These are phyloP conservation scores for Metarhizium album DNA, from an alignment of 2,329 filamentous ascomycete species.

Conservation along the genomic window DNA sequence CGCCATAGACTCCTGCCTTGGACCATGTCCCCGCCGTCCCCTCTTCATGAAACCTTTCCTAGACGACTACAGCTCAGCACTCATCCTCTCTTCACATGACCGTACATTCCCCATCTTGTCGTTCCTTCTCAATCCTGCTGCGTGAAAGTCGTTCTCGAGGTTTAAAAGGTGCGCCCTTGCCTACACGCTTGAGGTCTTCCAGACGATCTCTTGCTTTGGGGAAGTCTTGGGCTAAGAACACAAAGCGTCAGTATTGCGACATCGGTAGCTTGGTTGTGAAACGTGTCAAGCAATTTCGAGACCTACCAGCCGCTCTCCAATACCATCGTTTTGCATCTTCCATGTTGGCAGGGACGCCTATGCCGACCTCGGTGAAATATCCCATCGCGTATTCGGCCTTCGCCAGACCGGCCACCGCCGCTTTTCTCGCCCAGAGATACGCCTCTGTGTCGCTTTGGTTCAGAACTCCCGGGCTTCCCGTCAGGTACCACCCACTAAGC, in stretches of 20 bases:
- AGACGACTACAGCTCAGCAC: background rate
- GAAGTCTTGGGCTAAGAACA: conserved; percentile 70
- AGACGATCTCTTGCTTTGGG: conserved; percentile 86
- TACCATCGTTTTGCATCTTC: conserved; percentile 99
- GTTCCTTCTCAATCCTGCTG: conserved; percentile 70
- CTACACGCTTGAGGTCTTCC: conserved; percentile 79
- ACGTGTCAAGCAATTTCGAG: background rate
- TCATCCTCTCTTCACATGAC: conserved; percentile 53
- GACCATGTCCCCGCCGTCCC: background rate
- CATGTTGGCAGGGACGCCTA: conserved; percentile 73
- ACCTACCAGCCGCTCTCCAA: conserved; percentile 86
- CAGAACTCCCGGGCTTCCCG: conserved; percentile 76
- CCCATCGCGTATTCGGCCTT: conserved; percentile 98
- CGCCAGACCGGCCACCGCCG: conserved; percentile 72
- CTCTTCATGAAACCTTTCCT: background rate
- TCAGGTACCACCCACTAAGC: conserved; percentile 88
- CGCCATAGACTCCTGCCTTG: background rate
- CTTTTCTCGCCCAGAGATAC: conserved; percentile 93
- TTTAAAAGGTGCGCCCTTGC: conserved; percentile 55
- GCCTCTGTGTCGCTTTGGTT: conserved; percentile 92
- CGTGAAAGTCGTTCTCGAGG: conserved; percentile 70
- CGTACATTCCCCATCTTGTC: conserved; percentile 80
- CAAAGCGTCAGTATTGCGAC: conserved; percentile 15
- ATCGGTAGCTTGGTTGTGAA: background rate
- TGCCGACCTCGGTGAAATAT: conserved; percentile 92